Evolutionary conservation across 2,329 filamentous ascomycete species (phyloP), one percentile per base, ranked within the genome.

Genomic region (Didymella pomorum): DNA sequence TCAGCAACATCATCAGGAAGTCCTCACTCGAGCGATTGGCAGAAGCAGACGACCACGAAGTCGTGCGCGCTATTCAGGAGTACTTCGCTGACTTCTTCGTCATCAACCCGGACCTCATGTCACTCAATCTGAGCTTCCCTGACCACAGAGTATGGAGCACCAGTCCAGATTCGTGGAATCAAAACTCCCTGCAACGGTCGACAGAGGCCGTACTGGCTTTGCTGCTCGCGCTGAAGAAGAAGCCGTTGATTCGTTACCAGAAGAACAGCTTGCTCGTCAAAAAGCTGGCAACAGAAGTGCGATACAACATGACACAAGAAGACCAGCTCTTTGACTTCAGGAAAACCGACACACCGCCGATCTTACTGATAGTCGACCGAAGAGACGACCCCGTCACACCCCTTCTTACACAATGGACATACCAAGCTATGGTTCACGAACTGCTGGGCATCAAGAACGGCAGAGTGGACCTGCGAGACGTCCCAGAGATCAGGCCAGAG

Each of bases 351-450:
- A 99, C 95, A 0, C 91, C 94, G 9, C 95, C 96, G 0, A 93
- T 99, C 67, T 82, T 99, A 14, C 83, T 99, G 31, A 87, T 99
- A 52, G 80, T 99, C 28, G 95, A 99, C 78, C 87, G 95, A 41
- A 87, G 95, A 75, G 93, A 97, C 73, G 95, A 99, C 71, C 94
- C 95, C 0, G 90, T 98, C 49, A 99, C 95, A 3, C 95, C 95
- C 0, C 81, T 99, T 11, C 84, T 99, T 47, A 97, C 93, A 2
- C 95, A 99, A 75, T 99, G 95, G 95, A 99, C 95, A 25, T 99
- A 99, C 72, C 95, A 99, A 79, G 95, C 95, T n/a, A 99, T 99
- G 93, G 95, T 99, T 0, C 95, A 99, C 74, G 95, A 99, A 72
- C 81, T 98, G 2, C 83, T 99, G 12, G 95, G 95, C 5, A 97